Evolutionary conservation across 805 yeast species (phyloP), one percentile per base, ranked within the genome.

Genomic region (Zygosaccharomyces pseudorouxii): DNA sequence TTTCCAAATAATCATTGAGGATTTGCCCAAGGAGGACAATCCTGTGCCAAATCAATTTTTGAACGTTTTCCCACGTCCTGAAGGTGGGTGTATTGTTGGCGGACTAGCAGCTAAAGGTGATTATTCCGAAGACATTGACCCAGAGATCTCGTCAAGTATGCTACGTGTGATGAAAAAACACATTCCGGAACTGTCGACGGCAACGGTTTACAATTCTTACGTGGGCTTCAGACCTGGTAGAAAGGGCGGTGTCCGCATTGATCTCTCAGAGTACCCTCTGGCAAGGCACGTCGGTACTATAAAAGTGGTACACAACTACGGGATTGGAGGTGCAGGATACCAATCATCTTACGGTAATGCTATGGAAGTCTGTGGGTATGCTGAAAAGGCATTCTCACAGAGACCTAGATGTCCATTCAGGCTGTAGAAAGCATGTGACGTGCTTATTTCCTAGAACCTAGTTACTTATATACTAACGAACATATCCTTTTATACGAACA

Each of bases 291-390:
- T 31, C 19, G 58, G 57, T 1, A 53, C 50, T 35, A 47, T 56
- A 3, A 58, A 59, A 10, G 63, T 82, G 19, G 73, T 82, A 20
- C 89, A 83, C 62, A 78, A 77, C 57, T 83, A 82, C 61, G 88
- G 89, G 2, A 85, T 87, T 27, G 87, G 80, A 7, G 89, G 89
- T 27, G 79, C 86, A 20, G 93, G 93, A 0, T 85, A 79, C 64
- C 95, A 87, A 69, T 75, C 84, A 3, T 82, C 87, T 2, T 78
- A 75, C 51, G 90, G 89, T 1, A 73, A 80, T 62, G 80, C 86
- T 28, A 55, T 59, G n/a, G 69, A 66, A 50, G 79, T 78, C 3
- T 70, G 73, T 14, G 48, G 55, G 42, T 55, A 72, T 14, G 72
- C 71, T 1, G 60, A 64, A 4, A 56, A 62, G 14, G 64, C 57